These are phyloP conservation scores for Aspergillus terreus DNA, from an alignment of 2,329 filamentous ascomycete genomes.

Conservation along the genomic window DNA sequence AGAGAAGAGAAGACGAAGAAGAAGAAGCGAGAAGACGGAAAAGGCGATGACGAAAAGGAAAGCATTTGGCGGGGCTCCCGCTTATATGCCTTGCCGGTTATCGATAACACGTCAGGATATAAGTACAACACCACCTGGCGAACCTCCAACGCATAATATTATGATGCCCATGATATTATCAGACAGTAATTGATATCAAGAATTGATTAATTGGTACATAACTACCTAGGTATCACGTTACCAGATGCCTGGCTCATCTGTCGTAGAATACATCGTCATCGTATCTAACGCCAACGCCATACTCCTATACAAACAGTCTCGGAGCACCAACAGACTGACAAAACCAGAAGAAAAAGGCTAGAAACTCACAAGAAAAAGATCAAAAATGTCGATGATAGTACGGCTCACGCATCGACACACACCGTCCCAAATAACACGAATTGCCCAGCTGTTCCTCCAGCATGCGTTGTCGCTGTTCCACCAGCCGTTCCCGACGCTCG, in stretches of 20 bases:
- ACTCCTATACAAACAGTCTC: neutral
- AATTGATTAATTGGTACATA: neutral
- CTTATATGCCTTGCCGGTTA: slow-evolving; percentile 9
- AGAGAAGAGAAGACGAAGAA: neutral
- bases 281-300: neutral
- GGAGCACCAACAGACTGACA: neutral
- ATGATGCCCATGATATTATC: too few relatives aligned
- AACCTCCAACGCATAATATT: too few relatives aligned
- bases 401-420: slow-evolving; percentile 17
- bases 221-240: too few relatives aligned
- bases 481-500: slow-evolving; percentile 1
- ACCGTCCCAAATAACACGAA: slow-evolving; percentile 9
- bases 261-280: too few relatives aligned
- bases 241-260: too few relatives aligned
- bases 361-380: neutral
- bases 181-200: too few relatives aligned
- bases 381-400: slow-evolving; percentile 4
- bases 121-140: neutral
- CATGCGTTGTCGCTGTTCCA: slow-evolving; percentile 18
- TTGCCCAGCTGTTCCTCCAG: slow-evolving; percentile 17
- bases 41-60: slow-evolving; percentile 13
- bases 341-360: neutral
- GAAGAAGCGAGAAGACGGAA: neutral
- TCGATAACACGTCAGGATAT: slow-evolving; percentile 14
- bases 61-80: slow-evolving; percentile 3